A percentile compares a stretch with the other conserved stretches of the same genome.
Evolutionary conservation across 768 basidiomycete genomes (phyloP).

Genomic region (Lyophyllum decastes): DNA sequence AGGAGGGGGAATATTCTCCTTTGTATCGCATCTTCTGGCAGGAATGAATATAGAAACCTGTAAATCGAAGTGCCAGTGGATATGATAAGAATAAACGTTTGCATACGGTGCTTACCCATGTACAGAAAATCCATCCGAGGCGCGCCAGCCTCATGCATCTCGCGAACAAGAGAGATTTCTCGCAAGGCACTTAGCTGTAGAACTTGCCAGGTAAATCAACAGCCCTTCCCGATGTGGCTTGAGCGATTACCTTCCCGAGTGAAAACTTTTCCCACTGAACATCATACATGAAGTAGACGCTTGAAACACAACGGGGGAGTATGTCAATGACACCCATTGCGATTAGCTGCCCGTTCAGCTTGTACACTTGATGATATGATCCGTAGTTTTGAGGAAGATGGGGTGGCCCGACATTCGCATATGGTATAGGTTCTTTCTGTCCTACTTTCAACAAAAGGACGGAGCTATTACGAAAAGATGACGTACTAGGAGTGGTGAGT

Average conservation of each 20-base stretch:
- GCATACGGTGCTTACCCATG: constrained; percentile 63
- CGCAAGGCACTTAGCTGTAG: constrained; percentile 81
- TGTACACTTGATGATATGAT: constrained; percentile 90
- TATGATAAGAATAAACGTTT: not conserved
- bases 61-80: not conserved
- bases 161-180: constrained; percentile 73
- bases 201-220: not conserved
- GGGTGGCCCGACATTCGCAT: constrained; percentile 43
- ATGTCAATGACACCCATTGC: constrained; percentile 91
- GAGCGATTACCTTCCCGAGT: constrained; percentile 66
- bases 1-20: constrained; percentile 89
- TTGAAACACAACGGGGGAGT: constrained; percentile 81
- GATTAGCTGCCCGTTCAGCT: constrained; percentile 77
- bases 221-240: not conserved
- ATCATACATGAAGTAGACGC: constrained; percentile 89
- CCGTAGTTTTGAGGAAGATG: constrained; percentile 82
- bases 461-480: not conserved
- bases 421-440: constrained; percentile 67
- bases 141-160: constrained; percentile 74
- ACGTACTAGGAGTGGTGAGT: constrained; percentile 72
- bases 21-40: constrained; percentile 98
- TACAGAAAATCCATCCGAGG: constrained; percentile 69
- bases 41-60: constrained; percentile 91
- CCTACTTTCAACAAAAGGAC: not conserved
- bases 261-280: constrained; percentile 66